Conservation (phyloP, 495 filamentous ascomycete species). For the Aspergillus biplanus region DNA sequence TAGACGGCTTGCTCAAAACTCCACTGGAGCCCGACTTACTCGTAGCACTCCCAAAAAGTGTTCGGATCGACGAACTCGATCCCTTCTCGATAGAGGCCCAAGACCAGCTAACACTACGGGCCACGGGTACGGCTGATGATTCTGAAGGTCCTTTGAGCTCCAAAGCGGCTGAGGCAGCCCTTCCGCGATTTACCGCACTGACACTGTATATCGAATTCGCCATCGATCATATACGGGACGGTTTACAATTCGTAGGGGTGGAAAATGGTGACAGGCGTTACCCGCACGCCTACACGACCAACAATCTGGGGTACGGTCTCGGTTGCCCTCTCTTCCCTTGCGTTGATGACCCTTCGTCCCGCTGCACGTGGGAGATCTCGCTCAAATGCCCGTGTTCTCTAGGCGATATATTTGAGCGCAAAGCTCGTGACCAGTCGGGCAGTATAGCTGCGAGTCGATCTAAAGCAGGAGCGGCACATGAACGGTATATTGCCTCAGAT, state of each 20-base stretch:
- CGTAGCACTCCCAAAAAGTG: constrained; percentile 64
- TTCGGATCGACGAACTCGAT: constrained; percentile 68
- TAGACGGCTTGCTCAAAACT: constrained; percentile 64
- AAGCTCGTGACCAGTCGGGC: constrained; percentile 30
- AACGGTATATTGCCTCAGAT: constrained; percentile 59
- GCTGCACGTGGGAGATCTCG: constrained; percentile 85
- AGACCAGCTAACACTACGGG: constrained; percentile 47
- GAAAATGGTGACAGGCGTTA: constrained; percentile 77
- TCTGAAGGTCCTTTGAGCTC: constrained; percentile 40
- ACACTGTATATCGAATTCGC: constrained; percentile 72
- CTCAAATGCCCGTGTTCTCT: constrained; percentile 84
- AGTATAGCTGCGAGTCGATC: constrained; percentile 24
- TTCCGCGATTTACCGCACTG: constrained; percentile 60
- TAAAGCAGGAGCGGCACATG: constrained; percentile 24
- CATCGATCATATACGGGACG: constrained; percentile 75
- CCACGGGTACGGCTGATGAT: constrained; percentile 38
- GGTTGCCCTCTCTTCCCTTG: constrained; percentile 90
- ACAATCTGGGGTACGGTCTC: constrained; percentile 73
- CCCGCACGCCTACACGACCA: constrained; percentile 89
- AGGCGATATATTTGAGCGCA: constrained; percentile 73
- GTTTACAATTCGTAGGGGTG: constrained; percentile 86
- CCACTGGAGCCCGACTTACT: constrained; percentile 62
- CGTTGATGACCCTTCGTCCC: constrained; percentile 76
- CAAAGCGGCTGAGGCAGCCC: constrained; percentile 40
- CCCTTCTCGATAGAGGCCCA: constrained; percentile 58